Evolutionary conservation across 176 grass and related monocot genomes (phyloP), one percentile per base, ranked within the genome.

Genomic region (Hordeum vulgare): DNA sequence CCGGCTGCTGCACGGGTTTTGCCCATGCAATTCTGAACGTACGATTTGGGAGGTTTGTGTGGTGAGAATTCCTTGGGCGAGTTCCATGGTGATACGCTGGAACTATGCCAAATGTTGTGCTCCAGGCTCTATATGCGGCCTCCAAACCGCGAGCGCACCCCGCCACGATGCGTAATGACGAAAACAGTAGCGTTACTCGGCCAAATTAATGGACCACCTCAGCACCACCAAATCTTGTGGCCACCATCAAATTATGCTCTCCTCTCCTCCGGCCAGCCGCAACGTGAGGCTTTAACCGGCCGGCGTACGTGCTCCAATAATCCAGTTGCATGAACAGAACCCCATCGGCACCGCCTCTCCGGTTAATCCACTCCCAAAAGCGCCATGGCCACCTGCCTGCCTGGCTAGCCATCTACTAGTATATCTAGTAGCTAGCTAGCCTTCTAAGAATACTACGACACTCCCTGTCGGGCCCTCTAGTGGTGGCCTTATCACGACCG

Each of bases 171-270:
- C 2, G 18, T 56, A 56, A 56, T 56, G 51, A 9, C 57, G n/a
- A 27, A 18, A 64, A 53, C 42, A 83, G 53, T 71, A 21, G 42
- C 3, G 35, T 27, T 20, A 39, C 11, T 83, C 40, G 45, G 41
- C 65, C 74, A 70, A 66, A 71, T 28, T 29, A 74, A 74, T 74
- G 86, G 86, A 88, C 86, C 75, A 84, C 86, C 4, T 2, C 29
- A 53, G 80, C 86, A 88, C 86, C 81, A 88, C 45, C 23, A 7
- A 79, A 85, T 86, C 78, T 77, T 86, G 88, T 89, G 88, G 88
- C 36, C 25, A 18, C 35, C 36, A 28, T 15, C 31, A 15, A 51
- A 61, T 28, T 15, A 31, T 31, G 42, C 20, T 2, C 5, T 45
- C 39, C 5, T 45, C 39, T 11, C n/a, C 5, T 45, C 39, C 45